Base-by-base conservation (phyloP, 352 stramenopile species). In the Phytophthora pinifolia region DNA sequence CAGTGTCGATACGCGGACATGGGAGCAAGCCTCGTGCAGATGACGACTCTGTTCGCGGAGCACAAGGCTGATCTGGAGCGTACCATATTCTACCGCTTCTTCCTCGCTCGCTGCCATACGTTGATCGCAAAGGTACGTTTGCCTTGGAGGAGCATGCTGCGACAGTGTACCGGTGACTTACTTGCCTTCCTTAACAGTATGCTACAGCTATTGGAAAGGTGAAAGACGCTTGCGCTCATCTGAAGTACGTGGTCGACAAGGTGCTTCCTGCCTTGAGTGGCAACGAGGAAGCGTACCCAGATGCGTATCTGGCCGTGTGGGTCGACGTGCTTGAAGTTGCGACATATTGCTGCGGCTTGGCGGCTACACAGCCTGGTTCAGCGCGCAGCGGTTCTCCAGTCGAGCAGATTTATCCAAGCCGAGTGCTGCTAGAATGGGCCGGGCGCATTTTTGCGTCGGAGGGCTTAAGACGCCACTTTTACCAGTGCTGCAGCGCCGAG, bases 1-100 rank as follows among this genome's bases (percentile, higher is more conserved):
- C 79, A 92, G 41, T 84, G 74, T 37, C 65, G 79, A 34, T 89
- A 87, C 55, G 72, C 66, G 34, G 82, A 88, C 36, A 79, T 92
- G 68, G 82, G 76, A 4, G 56, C 62, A 15, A 83, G 67, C 20
- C 70, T 92, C 18, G 57, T 59, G 7, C 74, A 92, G 44, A 76
- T 87, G 55, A 54, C 76, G 15, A 70, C 76, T n/a, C 57, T 92
- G 29, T 88, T 88, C 20, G 59, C 33, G 9, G 65, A 35, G 0
- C 72, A 86, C 62, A 83, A 82, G 55, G 45, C 38, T 14, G 41
- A 75, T 15, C 52, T 92, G 8, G 63, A 79, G 38, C 45, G 62
- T 15, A 86, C 76, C 2, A 52, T 71, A 9, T 62, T 87, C 32
- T 79, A 79, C 36, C 56, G 52, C 10, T 79, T 77, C 42, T 86